Conservation (phyloP, 2,329 filamentous ascomycete genomes). For the Daldinia sp. region DNA sequence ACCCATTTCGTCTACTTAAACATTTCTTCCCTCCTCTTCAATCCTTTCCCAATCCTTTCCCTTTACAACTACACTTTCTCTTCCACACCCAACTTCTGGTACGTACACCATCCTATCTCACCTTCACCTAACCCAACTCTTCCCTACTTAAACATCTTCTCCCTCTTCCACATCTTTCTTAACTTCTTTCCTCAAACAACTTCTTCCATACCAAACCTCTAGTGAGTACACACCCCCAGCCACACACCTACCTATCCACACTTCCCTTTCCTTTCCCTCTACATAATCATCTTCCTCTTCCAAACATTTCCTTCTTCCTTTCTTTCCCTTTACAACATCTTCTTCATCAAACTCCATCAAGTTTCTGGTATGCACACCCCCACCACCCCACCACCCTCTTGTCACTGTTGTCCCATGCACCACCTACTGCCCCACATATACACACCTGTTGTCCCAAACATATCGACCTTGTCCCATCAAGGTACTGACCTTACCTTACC, state of each 20-base stretch:
- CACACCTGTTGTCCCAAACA: too few species aligned
- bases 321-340: background rate
- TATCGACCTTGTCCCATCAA: too few species aligned
- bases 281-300: too few species aligned
- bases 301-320: background rate
- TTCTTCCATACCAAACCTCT: background rate
- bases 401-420: too few species aligned
- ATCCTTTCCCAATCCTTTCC: background rate
- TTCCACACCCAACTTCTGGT: background rate
- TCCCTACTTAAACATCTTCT: background rate
- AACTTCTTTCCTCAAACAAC: background rate
- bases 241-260: too few species aligned
- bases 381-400: too few species aligned
- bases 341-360: background rate
- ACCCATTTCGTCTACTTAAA: background rate
- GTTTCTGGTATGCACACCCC: too few species aligned
- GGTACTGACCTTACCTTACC: too few species aligned
- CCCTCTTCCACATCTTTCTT: background rate
- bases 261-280: too few species aligned
- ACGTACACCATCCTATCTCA: background rate
- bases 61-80: background rate
- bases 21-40: background rate
- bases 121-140: background rate
- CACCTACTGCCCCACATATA: too few species aligned
- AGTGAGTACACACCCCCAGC: background rate